Base-by-base conservation (phyloP, 805 yeast species). In the Cyberlindnera mycetangii region DNA sequence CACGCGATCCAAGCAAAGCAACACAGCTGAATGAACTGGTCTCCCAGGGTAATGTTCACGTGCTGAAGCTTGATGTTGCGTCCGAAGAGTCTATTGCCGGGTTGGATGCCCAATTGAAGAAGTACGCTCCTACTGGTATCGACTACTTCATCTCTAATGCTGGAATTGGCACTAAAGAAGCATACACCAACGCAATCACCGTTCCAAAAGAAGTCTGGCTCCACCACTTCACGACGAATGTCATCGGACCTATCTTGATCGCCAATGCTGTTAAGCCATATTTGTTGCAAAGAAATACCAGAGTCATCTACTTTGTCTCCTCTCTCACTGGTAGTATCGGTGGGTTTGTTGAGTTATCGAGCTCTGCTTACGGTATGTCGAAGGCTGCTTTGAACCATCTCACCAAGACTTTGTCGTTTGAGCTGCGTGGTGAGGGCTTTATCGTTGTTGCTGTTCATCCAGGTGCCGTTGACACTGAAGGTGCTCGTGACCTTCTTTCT, bases 381-480 rank as follows among this genome's bases (percentile, higher is more conserved):
- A 69, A 70, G 51, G 67, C 70, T 10, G 72, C 68, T 2, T 47
- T 68, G 44, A 67, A 69, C 55, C 59, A 53, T 50, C 44, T 59
- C 15, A 53, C 51, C 8, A 57, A 49, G 38, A 55, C 52, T 18
- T 31, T 69, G 33, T 48, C 63, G 33, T n/a, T n/a, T 24, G 70
- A 68, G 41, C 39, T 59, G 21, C 42, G 36, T 12, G 30, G 32
- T 2, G 58, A 63, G 35, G 62, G 57, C 2, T 66, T 58, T 44
- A 59, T 51, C 12, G 53, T 61, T 22, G 48, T 66, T n/a, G 50
- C 67, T 12, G 28, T 67, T 10, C 68, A 66, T 42, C 75, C 75
- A 1, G 74, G 75, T 37, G 37, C 59, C 12, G 71, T 70, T n/a
- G 22, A 42, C 17, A 65, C 67, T 31, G 72, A 69, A 38, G 55